phyloP scores from a whole-genome alignment of 148 eudicot genomes.

The Vaccinium darrowii region DNA sequence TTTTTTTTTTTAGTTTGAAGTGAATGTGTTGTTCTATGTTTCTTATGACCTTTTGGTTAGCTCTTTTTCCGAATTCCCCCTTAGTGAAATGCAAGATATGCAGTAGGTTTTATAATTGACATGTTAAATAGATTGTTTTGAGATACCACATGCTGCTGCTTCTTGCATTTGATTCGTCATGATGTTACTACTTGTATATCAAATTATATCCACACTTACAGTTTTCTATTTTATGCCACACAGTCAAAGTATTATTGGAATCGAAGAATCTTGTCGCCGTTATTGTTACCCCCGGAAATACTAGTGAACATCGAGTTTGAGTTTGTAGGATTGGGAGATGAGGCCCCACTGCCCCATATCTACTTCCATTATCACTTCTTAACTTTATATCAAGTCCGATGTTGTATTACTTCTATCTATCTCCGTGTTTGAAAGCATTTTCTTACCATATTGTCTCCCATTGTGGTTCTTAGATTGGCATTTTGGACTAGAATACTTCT shows the following conservation, averaged over 20 bases:
- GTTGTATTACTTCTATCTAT: neutral
- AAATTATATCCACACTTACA: neutral
- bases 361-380: slow-evolving; percentile 3
- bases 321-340: neutral
- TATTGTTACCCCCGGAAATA: neutral
- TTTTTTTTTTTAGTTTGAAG: neutral
- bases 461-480: neutral
- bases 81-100: neutral
- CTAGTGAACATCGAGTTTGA: neutral
- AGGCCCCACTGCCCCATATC: neutral
- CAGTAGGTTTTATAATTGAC: no score
- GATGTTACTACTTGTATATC: neutral
- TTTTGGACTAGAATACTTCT: neutral
- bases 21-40: neutral
- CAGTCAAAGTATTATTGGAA: neutral
- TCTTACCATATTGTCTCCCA: neutral
- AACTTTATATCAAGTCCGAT: no score
- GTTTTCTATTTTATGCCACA: neutral
- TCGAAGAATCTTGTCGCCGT: neutral
- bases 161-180: neutral
- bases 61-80: neutral
- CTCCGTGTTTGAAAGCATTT: neutral
- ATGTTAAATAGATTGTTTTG: neutral
- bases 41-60: neutral
- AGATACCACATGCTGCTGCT: neutral